phyloP scores from a whole-genome alignment of 805 yeast genomes.

The Candida tibetensis region DNA sequence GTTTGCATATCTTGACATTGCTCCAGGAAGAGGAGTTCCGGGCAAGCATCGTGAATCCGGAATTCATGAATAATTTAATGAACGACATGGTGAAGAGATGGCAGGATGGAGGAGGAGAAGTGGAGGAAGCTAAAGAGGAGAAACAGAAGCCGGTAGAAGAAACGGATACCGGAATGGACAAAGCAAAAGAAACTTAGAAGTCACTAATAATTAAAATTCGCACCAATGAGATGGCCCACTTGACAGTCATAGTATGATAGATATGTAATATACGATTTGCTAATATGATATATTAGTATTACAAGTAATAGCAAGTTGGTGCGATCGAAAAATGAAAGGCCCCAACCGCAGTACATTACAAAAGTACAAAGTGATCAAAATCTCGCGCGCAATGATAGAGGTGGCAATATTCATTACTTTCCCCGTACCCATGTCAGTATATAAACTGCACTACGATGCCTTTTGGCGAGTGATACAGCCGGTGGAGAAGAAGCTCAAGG shows the following conservation, averaged over 20 bases:
- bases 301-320: no score
- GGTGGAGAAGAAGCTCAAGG: slow-evolving; percentile 1
- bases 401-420: no score
- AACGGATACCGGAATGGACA: not conserved
- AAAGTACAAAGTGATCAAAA: no score
- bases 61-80: slow-evolving; percentile 57
- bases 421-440: slow-evolving; percentile 8
- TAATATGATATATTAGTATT: no score
- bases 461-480: not conserved
- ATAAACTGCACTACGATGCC: slow-evolving; percentile 9
- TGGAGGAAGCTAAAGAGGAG: not conserved
- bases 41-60: slow-evolving; percentile 52
- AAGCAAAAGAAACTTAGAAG: no score
- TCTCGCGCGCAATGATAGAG: no score
- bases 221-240: no score
- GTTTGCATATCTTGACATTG: slow-evolving; percentile 74
- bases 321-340: no score
- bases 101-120: slow-evolving; percentile 33
- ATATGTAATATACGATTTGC: no score
- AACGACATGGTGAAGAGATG: slow-evolving; percentile 76
- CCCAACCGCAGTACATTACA: no score
- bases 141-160: not conserved
- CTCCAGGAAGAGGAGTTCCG: slow-evolving; percentile 54
- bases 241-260: no score
- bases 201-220: no score